Base-by-base conservation (phyloP, 2,329 filamentous ascomycete genomes). In the Colletotrichum orbiculare region DNA sequence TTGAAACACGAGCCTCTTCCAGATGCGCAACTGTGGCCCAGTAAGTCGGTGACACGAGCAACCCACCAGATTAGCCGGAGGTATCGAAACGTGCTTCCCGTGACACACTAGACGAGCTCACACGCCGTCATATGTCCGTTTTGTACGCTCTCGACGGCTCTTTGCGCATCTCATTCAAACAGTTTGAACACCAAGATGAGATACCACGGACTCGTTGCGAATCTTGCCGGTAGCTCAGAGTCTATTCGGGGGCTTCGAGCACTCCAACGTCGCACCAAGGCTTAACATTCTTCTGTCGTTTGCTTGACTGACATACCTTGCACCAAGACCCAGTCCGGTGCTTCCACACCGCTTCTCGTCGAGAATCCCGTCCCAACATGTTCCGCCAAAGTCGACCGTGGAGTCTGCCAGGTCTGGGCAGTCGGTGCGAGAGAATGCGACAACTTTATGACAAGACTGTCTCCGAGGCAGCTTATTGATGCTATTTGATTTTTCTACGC, bases 1-100 rank as follows among this genome's bases (percentile, higher is more conserved):
- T 41, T 65, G 62, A 65, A 65, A 65, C 62, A 64, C 62, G 25
- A 61, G 39, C n/a, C 45, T 52, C 58, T 55, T 49, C 57, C 50
- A 54, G 57, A 50, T 55, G 53, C 39, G 56, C 61, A 41, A 42
- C 43, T 54, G 45, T 62, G 49, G 57, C 61, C 50, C 61, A 61
- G 61, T 64, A 39, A 50, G 33, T 55, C 17, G 38, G 45, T 61
- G 49, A 64, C 56, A 54, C 43, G 45, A 43, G 38, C 48, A 38
- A 48, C 47, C 60, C 57, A 64, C 48, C 57, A 61, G 62, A 46
- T 35, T 34, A 41, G 42, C 53, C 55, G 43, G 43, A 64, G 61
- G 60, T 59, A 47, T 59, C 60, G 25, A 54, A 64, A 49, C 43
- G n/a, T n/a, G 55, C 45, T 55, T 52, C 57, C 46, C 62, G 50